Conservation (phyloP, 2,329 filamentous ascomycete genomes). For the Fusarium sp. region DNA sequence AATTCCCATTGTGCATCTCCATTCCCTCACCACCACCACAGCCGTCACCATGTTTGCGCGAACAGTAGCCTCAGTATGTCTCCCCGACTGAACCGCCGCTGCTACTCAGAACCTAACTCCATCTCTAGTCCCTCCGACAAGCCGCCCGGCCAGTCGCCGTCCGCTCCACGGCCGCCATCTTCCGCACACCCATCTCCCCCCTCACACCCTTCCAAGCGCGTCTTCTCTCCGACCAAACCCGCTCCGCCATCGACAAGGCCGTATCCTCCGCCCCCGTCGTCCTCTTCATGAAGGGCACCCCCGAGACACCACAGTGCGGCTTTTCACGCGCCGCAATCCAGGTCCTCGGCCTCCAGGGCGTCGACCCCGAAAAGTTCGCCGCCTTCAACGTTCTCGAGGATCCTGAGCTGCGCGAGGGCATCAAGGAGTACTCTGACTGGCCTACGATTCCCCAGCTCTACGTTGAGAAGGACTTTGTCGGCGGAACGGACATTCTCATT, state of each 20-base stretch:
- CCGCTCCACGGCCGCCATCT: conserved; percentile 43
- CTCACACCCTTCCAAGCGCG: conserved; percentile 64
- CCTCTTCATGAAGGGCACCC: conserved; percentile 99
- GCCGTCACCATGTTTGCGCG: conserved; percentile 46
- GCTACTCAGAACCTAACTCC: conserved; percentile 15
- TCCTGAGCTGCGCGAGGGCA: conserved; percentile 85
- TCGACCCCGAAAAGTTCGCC: conserved; percentile 96
- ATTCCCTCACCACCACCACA: conserved; percentile 33
- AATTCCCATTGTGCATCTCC: conserved; percentile 9
- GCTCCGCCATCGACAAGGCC: conserved; percentile 88
- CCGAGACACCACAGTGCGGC: conserved; percentile 94
- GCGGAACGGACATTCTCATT: conserved; percentile 97
- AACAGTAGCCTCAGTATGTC: conserved; percentile 46
- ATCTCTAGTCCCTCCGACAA: conserved; percentile 54
- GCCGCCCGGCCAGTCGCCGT: conserved; percentile 53
- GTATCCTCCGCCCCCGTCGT: conserved; percentile 91
- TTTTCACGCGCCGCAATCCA: conserved; percentile 97
- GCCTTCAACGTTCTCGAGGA: conserved; percentile 98
- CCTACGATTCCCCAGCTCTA: conserved; percentile 98
- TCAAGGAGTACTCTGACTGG: conserved; percentile 99
- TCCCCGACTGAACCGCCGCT: not conserved
- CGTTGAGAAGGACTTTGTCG: conserved; percentile 94
- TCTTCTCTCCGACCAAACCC: conserved; percentile 83
- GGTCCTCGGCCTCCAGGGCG: conserved; percentile 93
- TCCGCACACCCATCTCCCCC: conserved; percentile 45